Percentiles rank a stretch among this genome's conserved stretches.
phyloP scores from a whole-genome alignment of 169 alveolate genomes.

The Eimeria sp. region DNA sequence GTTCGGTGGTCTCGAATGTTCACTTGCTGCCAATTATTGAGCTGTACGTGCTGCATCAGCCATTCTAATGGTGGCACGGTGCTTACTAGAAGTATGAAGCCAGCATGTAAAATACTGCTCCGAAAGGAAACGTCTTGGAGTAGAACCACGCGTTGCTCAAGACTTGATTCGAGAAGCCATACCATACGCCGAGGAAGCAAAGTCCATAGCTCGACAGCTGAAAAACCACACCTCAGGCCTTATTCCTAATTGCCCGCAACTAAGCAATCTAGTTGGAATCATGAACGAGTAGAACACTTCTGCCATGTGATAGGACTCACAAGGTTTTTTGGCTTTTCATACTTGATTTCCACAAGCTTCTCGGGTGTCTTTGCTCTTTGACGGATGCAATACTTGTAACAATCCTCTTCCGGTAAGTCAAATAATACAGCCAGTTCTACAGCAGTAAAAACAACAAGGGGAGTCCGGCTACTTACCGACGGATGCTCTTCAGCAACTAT shows the following conservation, averaged over 20 bases:
- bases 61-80: conserved; percentile 12
- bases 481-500: not conserved
- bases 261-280: not conserved
- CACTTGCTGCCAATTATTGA: not conserved
- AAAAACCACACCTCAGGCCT: not conserved
- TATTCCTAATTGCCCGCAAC: not conserved
- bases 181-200: conserved; percentile 92
- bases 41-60: not conserved
- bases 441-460: not conserved
- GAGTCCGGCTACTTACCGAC: not conserved
- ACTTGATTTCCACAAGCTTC: conserved; percentile 90
- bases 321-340: conserved; percentile 88
- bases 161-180: conserved; percentile 92
- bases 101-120: conserved; percentile 93
- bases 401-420: conserved; percentile 91
- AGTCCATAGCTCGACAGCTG: conserved; percentile 92
- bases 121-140: conserved; percentile 93
- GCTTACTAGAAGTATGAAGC: conserved; percentile 92
- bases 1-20: not conserved
- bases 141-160: conserved; percentile 94
- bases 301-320: conserved; percentile 43
- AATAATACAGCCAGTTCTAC: conserved; percentile 91
- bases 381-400: conserved; percentile 92
- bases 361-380: conserved; percentile 92
- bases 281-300: not conserved